Base-by-base conservation (phyloP, 805 yeast species). In the Candida odintsovae region DNA sequence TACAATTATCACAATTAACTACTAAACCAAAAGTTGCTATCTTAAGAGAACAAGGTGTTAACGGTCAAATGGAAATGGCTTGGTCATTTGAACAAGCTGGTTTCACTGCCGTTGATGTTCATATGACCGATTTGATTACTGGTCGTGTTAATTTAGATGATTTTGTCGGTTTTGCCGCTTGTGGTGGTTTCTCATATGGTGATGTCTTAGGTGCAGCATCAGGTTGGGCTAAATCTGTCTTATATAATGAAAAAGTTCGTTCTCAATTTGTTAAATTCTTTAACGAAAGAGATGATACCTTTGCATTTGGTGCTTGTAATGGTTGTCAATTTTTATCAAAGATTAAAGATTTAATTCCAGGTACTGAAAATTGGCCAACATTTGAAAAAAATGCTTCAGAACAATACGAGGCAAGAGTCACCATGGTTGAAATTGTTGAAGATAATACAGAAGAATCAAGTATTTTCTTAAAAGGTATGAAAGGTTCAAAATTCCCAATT, bases 151-250 rank as follows among this genome's bases (percentile, higher is more conserved):
- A 81, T 18, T 74, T 94, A 53, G 83, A 80, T 59, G 84, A 80
- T 40, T 94, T 94, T 67, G 88, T 83, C 42, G 99, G 99, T 51
- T 58, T 94, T 41, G 98, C 97, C 38, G 98, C 98, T 4, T 95
- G 99, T 71, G 99, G 99, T 68, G 99, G 99, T 15, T 94, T 94
- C 75, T 89, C 97, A 2, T 94, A 90, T 62, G 99, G 99, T 75
- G 99, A 94, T 69, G 99, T 94, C 42, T 74, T 94, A 50, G 99
- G 99, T 56, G 99, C 99, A 31, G 99, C 97, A 64, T 86, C 92
- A 45, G 99, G 99, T 48, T 94, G 99, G 99, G 99, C 99, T 48
- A 90, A 89, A 62, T 88, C 97, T 16, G 96, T 94, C 10, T 70
- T 94, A 54, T 90, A 83, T 77, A 85, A 92, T 63, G 87, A 80